Evolutionary conservation across 1,139 yeast species (phyloP).

Genomic region (Protomyces pachydermus): DNA sequence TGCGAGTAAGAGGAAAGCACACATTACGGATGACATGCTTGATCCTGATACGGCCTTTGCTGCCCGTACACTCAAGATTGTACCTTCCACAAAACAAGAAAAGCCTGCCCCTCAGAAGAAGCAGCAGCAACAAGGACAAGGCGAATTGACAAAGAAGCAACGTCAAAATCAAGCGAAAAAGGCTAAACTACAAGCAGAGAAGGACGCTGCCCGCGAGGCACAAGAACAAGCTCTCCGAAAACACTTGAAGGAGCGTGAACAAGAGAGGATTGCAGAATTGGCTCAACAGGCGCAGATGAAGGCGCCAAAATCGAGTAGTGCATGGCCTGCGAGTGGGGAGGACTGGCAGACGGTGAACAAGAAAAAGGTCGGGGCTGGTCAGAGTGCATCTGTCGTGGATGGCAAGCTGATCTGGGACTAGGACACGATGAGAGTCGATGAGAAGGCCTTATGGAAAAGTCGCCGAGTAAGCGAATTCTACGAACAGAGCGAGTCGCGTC

Average conservation of each 20-base stretch:
- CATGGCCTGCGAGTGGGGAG: not conserved
- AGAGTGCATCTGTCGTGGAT: not conserved
- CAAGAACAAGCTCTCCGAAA: conserved; percentile 5
- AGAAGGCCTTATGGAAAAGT: too few relatives aligned
- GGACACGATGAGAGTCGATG: not conserved
- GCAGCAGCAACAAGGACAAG: not conserved
- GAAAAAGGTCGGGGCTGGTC: not conserved
- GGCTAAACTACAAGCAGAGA: conserved; percentile 14
- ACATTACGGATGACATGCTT: not conserved
- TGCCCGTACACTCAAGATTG: conserved; percentile 15
- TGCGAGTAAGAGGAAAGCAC: not conserved
- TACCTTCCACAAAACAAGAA: not conserved
- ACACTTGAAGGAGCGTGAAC: conserved; percentile 2
- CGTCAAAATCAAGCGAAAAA: conserved; percentile 23
- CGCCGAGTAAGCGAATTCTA: too few relatives aligned
- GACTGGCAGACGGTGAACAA: conserved; percentile 20
- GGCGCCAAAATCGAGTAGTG: not conserved
- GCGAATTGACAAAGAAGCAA: conserved; percentile 16
- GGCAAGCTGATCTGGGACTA: conserved; percentile 15
- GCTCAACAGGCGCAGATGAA: not conserved
- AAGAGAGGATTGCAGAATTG: conserved; percentile 3
- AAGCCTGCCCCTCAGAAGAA: not conserved
- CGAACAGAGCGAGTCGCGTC: too few relatives aligned
- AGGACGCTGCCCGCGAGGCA: conserved; percentile 1
- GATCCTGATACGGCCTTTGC: not conserved